Evolutionary conservation across 2,329 filamentous ascomycete species (phyloP).

Genomic region (Hypomyces perniciosus): DNA sequence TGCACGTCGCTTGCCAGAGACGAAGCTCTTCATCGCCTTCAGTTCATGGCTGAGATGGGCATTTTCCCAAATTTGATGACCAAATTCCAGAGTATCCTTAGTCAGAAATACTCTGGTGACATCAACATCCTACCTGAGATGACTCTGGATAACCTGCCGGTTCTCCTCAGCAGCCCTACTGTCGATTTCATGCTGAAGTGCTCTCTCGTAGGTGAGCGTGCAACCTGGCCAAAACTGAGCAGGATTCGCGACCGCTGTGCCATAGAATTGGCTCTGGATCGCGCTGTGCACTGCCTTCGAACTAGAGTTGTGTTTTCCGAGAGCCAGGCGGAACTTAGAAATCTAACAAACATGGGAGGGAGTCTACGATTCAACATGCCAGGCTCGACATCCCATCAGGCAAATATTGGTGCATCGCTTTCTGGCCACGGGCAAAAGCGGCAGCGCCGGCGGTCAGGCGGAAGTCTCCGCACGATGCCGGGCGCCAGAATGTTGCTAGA

Average conservation of each 20-base stretch:
- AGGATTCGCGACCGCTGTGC: constrained; percentile 82
- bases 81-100: constrained; percentile 74
- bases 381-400: constrained; percentile 13
- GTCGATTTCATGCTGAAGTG: constrained; percentile 79
- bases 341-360: constrained; percentile 29
- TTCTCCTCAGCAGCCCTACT: constrained; percentile 77
- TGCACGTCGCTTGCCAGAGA: constrained; percentile 69
- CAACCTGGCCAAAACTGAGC: constrained; percentile 86
- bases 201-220: constrained; percentile 71
- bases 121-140: constrained; percentile 89
- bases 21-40: constrained; percentile 74
- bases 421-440: constrained; percentile 29
- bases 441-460: constrained; percentile 45
- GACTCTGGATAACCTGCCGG: constrained; percentile 64
- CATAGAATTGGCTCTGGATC: constrained; percentile 78
- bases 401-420: constrained; percentile 19
- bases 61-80: constrained; percentile 73
- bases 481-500: constrained; percentile 33
- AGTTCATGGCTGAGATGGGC: constrained; percentile 73
- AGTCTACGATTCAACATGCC: constrained; percentile 21
- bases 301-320: constrained; percentile 64
- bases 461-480: constrained; percentile 38
- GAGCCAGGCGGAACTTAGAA: constrained; percentile 55
- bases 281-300: constrained; percentile 63
- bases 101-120: constrained; percentile 88